Base-by-base conservation (phyloP, 129 eudicot species). In the Saussurea involucrata region DNA sequence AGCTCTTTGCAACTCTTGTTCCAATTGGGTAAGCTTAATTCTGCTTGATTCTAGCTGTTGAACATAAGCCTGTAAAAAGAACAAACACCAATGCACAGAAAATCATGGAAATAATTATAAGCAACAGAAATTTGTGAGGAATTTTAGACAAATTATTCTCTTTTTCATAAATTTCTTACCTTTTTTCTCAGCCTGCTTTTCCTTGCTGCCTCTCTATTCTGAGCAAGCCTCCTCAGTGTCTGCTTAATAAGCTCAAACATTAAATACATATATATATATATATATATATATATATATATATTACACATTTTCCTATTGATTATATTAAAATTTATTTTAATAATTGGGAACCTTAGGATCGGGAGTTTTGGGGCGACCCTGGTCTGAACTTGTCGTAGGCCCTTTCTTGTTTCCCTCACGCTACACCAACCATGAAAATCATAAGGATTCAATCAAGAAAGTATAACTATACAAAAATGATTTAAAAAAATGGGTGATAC, bases 151-250 rank as follows among this genome's bases (percentile, higher is more conserved):
- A 74, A 81, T 40, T 67, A 34, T 83, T 77, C 82, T 77, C 60
- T 55, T 77, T 77, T 72, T 78, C 70, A 77, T 67, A 66, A 78
- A 77, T 37, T 77, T 71, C 77, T 24, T 82, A 87, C 99, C 96
- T 95, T 92, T 83, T 92, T 92, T 82, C 97, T 88, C 67, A 95
- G 91, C 86, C 99, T 95, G 91, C 97, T 95, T 84, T 92, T 95
- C 84, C 96, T 87, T 44, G 97, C 97, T 85, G 97, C 97, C 75
- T 95, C 97, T 79, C 99, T 89, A 88, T 95, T 95, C 83, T 92
- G 97, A 84, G 99, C 97, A 77, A 95, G 96, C 80, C 97, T 90
- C 86, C 97, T 90, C 74, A 95, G 74, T 63, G 97, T 95, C 99
- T 95, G 92, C 76, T 69, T 32, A 76, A 34, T 63, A 24, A 68